Base-by-base conservation (phyloP, 2,329 filamentous ascomycete species). In the Penicillium sp. region DNA sequence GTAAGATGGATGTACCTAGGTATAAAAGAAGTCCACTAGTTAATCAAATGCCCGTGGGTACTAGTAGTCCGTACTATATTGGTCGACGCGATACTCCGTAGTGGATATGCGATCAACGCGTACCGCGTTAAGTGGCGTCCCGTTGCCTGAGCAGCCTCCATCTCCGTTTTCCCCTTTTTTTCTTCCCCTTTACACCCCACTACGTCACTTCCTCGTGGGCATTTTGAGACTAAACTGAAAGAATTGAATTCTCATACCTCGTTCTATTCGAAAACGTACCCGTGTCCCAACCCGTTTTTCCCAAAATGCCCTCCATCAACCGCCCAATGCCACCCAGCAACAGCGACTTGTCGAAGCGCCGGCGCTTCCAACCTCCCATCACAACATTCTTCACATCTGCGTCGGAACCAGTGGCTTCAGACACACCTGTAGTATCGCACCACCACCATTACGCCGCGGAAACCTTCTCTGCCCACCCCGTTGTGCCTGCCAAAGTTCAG, bases 401-500 rank as follows among this genome's bases (percentile, higher is more conserved):
- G 27, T 61, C 59, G 40, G 54, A 54, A 6, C 52, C 52, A 42
- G 53, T 56, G 16, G 39, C 54, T 16, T 46, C 57, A n/a, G 42
- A 55, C 37, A 47, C 49, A 40, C 50, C 61, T 16, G 9, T 58
- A 46, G 61, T 68, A 13, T 76, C 72, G 8, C 69, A 72, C 59
- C 70, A 67, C 60, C 75, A 75, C 60, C 75, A 75, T 62, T 76
- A 75, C 62, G 67, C 75, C 45, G 64, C 73, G 29, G 56, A 69
- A 45, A 76, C 74, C 31, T 63, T 64, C 62, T 75, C 69, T 52
- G 71, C 62, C 10, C 74, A 77, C 16, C 83, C 85, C 4, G 65
- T 71, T 4, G 78, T 92, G 15, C 86, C 90, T 1, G 73, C 80
- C 25, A 79, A 79, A 8, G 80, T 95, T 32, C 90, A 96, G 73